Conservation (phyloP, 2,329 filamentous ascomycete species). For the Gnomoniopsis smithogilvyi region DNA sequence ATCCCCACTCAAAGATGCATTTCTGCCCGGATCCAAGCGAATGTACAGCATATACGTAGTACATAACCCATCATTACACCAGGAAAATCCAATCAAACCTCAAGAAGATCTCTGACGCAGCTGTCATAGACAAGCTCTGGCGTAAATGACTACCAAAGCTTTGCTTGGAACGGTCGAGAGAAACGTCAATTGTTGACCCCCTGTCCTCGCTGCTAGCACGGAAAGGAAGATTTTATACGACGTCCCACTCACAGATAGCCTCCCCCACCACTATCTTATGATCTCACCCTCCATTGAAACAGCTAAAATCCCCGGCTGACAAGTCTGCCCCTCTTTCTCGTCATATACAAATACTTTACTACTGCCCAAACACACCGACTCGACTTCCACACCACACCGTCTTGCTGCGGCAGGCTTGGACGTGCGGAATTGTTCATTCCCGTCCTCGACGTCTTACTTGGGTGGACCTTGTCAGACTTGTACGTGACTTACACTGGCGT, state of each 20-base stretch:
- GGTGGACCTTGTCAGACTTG: slow-evolving; percentile 11
- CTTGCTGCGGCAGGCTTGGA: slow-evolving; percentile 1
- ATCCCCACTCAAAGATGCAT: no score
- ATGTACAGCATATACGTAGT: neutral
- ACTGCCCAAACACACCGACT: slow-evolving; percentile 7
- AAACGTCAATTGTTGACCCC: neutral
- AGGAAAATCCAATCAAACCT: no score
- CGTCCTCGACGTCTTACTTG: neutral
- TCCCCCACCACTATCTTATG: neutral
- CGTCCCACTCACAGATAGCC: slow-evolving; percentile 13
- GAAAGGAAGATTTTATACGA: slow-evolving; percentile 6
- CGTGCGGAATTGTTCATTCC: neutral
- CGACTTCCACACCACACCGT: slow-evolving; percentile 12
- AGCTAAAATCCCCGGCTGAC: slow-evolving; percentile 12
- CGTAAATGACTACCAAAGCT: neutral
- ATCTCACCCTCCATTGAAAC: slow-evolving; percentile 16
- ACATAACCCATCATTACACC: no score
- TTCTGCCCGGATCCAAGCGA: neutral
- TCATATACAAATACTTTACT: slow-evolving; percentile 8
- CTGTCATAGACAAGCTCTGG: neutral
- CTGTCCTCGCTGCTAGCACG: neutral
- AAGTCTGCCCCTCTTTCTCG: slow-evolving; percentile 3
- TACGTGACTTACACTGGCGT: neutral
- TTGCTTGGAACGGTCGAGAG: neutral
- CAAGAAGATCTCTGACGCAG: no score